Conservation (phyloP, 1,284 basidiomycete species). For the Malassezia brasiliensis region DNA sequence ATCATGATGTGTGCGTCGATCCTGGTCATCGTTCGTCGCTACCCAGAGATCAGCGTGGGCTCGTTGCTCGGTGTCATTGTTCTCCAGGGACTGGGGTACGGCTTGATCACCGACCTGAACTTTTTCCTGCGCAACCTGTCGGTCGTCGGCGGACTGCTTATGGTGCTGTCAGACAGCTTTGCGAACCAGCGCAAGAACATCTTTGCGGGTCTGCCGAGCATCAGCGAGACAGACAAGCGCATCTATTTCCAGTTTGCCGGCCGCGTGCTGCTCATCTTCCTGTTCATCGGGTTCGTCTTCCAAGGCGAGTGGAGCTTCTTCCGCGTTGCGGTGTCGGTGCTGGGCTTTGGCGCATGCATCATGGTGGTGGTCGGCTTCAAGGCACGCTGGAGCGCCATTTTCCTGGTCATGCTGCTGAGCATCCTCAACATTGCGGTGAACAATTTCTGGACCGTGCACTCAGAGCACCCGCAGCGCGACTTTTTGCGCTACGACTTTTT, state of each 20-base stretch:
- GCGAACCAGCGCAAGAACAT: constrained; percentile 59
- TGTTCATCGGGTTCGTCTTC: constrained; percentile 95
- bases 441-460: constrained; percentile 95
- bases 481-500: constrained; percentile 62
- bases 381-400: constrained; percentile 95
- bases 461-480: constrained; percentile 82
- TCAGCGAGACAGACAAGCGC: constrained; percentile 84
- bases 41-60: constrained; percentile 77
- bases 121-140: constrained; percentile 96
- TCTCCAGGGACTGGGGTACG: constrained; percentile 84
- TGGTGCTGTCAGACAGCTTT: constrained; percentile 96
- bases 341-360: constrained; percentile 61
- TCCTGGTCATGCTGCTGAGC: constrained; percentile 83
- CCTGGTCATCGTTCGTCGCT: constrained; percentile 74
- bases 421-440: constrained; percentile 97
- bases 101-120: constrained; percentile 91
- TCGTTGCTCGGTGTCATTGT: constrained; percentile 84
- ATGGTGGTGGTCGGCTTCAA: constrained; percentile 99
- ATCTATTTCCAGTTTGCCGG: constrained; percentile 99
- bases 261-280: constrained; percentile 92
- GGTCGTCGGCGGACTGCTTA: constrained; percentile 82
- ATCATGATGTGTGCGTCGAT: constrained; percentile 86
- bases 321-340: constrained; percentile 72
- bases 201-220: constrained; percentile 80
- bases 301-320: constrained; percentile 81